These are phyloP conservation scores for Cryptococcus amylolentus DNA, from an alignment of 1,284 basidiomycete species.

Conservation along the genomic window DNA sequence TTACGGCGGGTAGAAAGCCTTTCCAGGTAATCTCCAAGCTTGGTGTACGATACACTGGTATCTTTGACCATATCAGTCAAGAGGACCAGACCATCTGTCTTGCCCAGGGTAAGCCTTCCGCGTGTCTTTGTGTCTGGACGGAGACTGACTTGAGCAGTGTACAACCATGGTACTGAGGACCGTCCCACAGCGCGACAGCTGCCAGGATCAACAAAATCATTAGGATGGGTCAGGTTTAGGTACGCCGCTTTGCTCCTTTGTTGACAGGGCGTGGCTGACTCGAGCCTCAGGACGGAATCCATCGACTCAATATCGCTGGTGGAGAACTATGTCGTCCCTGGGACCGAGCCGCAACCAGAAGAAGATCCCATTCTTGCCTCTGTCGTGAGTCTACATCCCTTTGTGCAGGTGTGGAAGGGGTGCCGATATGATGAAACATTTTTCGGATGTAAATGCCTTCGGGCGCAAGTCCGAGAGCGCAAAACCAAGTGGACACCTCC, in stretches of 20 bases:
- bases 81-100: constrained; percentile 45
- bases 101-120: constrained; percentile 30
- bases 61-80: constrained; percentile 46
- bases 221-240: constrained; percentile 70
- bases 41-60: constrained; percentile 44
- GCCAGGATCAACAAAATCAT: constrained; percentile 28
- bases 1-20: constrained; percentile 30
- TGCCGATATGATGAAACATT: constrained; percentile 46
- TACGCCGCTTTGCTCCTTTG: constrained; percentile 47
- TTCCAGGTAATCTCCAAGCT: constrained; percentile 48
- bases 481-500: constrained; percentile 25
- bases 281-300: constrained; percentile 37
- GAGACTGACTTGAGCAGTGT: constrained; percentile 24
- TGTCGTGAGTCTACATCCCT: constrained; percentile 34
- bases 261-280: neutral
- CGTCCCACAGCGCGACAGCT: constrained; percentile 32
- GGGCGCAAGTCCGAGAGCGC: constrained; percentile 7
- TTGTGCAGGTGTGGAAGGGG: neutral
- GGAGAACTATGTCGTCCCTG: constrained; percentile 42
- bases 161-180: constrained; percentile 46
- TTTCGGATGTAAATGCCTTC: constrained; percentile 39
- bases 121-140: neutral
- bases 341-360: constrained; percentile 16
- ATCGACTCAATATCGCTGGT: constrained; percentile 44
- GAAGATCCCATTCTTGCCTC: constrained; percentile 43